phyloP scores from a whole-genome alignment of 768 basidiomycete genomes.

The Trametes coccinea region DNA sequence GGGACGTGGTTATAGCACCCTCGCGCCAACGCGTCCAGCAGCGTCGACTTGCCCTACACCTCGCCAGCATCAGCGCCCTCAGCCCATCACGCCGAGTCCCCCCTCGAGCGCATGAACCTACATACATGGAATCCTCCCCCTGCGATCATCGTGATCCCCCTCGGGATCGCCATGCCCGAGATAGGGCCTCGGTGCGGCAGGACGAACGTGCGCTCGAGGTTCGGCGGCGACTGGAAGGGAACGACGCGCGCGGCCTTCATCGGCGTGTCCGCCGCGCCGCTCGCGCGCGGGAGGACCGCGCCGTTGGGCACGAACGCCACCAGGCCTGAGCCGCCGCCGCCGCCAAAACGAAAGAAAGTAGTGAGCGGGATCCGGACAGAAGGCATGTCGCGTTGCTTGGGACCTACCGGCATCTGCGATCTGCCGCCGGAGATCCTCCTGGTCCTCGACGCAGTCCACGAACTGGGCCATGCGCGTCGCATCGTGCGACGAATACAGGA shows the following conservation, averaged over 20 bases:
- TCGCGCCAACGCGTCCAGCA: slow-evolving; percentile 20
- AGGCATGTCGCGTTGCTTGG: not conserved
- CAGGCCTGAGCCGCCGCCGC: no score
- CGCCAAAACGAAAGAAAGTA: no score
- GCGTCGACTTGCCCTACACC: slow-evolving; percentile 20
- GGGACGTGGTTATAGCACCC: slow-evolving; percentile 24
- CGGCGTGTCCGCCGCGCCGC: slow-evolving; percentile 20
- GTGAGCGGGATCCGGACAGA: not conserved
- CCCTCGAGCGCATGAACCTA: no score
- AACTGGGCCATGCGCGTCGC: not conserved
- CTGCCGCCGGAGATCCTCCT: slow-evolving; percentile 11
- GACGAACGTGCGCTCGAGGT: slow-evolving; percentile 10
- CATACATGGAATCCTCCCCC: slow-evolving; percentile 23
- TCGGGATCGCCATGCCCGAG: slow-evolving; percentile 19
- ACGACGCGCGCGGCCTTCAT: slow-evolving; percentile 5
- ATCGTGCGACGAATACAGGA: slow-evolving; percentile 7
- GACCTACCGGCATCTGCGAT: not conserved
- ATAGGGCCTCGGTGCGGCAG: slow-evolving; percentile 19
- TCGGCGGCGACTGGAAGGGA: slow-evolving; percentile 12
- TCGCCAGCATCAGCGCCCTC: not conserved
- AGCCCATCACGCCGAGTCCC: no score
- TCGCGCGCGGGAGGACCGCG: slow-evolving; percentile 21
- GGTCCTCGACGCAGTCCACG: slow-evolving; percentile 20
- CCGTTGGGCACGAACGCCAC: slow-evolving; percentile 23
- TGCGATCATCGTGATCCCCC: slow-evolving; percentile 24